Base-by-base conservation (phyloP, 495 filamentous ascomycete species). In the Trichoderma virens region DNA sequence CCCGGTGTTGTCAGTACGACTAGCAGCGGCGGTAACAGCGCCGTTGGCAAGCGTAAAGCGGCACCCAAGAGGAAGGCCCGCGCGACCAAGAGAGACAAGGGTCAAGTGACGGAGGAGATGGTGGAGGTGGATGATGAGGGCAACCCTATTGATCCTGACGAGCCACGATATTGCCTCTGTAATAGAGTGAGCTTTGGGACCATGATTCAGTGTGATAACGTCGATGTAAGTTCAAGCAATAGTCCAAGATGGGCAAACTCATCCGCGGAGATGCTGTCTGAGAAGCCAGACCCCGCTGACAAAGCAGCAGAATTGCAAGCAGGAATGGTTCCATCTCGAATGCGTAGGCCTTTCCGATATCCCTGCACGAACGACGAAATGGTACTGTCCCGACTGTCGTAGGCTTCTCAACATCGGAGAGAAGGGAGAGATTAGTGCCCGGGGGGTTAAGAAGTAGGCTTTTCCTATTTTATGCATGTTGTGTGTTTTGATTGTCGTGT, bases 131-230 rank as follows among this genome's bases (percentile, higher is more conserved):
- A 84, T 60, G 85, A 86, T 63, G 85, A 84, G 61, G 85, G 82
- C 7, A 92, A 96, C 69, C 79, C 88, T 65, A 91, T 96, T 69
- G 92, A 96, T 74, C 87, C 90, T 5, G 82, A 92, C 67, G 94
- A 97, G 77, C 87, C 90, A 16, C 80, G 86, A 61, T 98, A 97
- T 73, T 98, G 94, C 74, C 72, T 94, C 14, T 98, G 94, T 74
- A 88, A 92, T 65, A 83, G 93, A 63, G 92, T 98, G 47, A 96
- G 91, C 71, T 96, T 87, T 72, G 94, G 94, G 61, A 88, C 85
- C 30, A 98, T 98, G 94, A 93, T 98, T 71, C 87, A 87, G 68
- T 98, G 94, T 70, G 94, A 98, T 69, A 96, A 95, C 70, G 76
- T 79, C 63, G 86, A 95, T 80, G 93, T 96, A 80, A 85, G 91